phyloP scores from a whole-genome alignment of 768 basidiomycete species.

The Lanmaoa pseudosensibilis region DNA sequence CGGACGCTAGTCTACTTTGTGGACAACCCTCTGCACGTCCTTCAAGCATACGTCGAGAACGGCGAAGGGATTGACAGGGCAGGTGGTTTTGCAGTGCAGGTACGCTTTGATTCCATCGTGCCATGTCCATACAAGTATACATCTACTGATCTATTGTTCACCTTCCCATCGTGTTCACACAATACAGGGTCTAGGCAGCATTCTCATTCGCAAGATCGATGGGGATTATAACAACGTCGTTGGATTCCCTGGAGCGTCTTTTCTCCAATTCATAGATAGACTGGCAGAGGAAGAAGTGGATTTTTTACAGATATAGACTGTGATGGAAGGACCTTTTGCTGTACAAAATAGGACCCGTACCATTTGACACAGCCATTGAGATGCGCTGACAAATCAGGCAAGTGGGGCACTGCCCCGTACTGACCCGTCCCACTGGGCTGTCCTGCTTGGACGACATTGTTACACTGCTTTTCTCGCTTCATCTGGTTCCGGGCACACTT shows the following conservation, averaged over 20 bases:
- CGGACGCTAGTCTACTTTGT: constrained; percentile 76
- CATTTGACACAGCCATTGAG: neutral
- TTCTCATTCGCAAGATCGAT: constrained; percentile 81
- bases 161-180: neutral
- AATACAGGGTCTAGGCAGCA: constrained; percentile 73
- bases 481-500: neutral
- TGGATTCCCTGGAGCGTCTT: constrained; percentile 88
- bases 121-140: neutral
- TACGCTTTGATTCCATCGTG: constrained; percentile 26
- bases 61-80: constrained; percentile 88
- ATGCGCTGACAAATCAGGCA: neutral
- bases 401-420: constrained; percentile 1
- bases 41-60: constrained; percentile 80
- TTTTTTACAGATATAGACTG: constrained; percentile 46
- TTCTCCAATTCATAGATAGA: constrained; percentile 71
- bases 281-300: constrained; percentile 74
- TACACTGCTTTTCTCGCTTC: neutral
- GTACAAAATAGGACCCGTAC: no score
- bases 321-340: no score
- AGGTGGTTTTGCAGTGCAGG: constrained; percentile 94
- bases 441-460: neutral
- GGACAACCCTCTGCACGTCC: constrained; percentile 55
- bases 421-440: neutral
- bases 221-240: constrained; percentile 91
- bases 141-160: neutral